These are phyloP conservation scores for Posidonia australis DNA, from an alignment of 106 monocot genomes.

Conservation along the genomic window DNA sequence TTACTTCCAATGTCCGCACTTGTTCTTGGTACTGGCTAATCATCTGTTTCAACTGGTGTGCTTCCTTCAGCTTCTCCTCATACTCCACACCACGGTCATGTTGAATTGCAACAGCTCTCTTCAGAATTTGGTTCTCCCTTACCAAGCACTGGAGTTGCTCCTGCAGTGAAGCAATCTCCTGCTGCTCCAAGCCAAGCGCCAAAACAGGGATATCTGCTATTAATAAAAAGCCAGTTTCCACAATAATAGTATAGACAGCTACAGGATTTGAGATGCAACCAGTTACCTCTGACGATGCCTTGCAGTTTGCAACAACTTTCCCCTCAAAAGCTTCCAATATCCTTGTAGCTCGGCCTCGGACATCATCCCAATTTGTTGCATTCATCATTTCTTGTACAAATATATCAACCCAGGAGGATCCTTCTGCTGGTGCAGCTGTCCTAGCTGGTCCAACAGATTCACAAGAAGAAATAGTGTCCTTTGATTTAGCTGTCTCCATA, in stretches of 20 bases:
- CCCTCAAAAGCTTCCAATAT: slow-evolving; percentile 60
- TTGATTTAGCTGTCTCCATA: slow-evolving; percentile 20
- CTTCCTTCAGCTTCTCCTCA: slow-evolving; percentile 49
- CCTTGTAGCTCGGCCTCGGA: slow-evolving; percentile 35
- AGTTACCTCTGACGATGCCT: slow-evolving; percentile 40
- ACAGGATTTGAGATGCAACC: background rate
- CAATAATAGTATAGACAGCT: background rate
- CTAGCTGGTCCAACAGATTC: background rate
- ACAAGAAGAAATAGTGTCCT: slow-evolving; percentile 10
- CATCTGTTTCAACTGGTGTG: slow-evolving; percentile 43
- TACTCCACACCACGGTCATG: slow-evolving; percentile 37
- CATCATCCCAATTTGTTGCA: slow-evolving; percentile 57
- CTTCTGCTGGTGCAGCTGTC: background rate
- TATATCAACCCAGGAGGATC: slow-evolving; percentile 56
- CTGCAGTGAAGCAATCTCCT: slow-evolving; percentile 27
- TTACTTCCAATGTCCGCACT: slow-evolving; percentile 48
- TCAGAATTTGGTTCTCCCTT: slow-evolving; percentile 55
- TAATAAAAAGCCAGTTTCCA: background rate
- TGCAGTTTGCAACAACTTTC: slow-evolving; percentile 24
- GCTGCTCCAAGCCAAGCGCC: slow-evolving; percentile 13
- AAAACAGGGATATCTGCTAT: background rate
- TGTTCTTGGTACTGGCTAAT: slow-evolving; percentile 63
- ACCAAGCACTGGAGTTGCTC: slow-evolving; percentile 46
- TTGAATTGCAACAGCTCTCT: slow-evolving; percentile 58
- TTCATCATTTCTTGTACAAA: slow-evolving; percentile 77